Evolutionary conservation across 1,139 yeast species (phyloP), one percentile per base, ranked within the genome.

Genomic region (Protomyces lactucae-debilis): DNA sequence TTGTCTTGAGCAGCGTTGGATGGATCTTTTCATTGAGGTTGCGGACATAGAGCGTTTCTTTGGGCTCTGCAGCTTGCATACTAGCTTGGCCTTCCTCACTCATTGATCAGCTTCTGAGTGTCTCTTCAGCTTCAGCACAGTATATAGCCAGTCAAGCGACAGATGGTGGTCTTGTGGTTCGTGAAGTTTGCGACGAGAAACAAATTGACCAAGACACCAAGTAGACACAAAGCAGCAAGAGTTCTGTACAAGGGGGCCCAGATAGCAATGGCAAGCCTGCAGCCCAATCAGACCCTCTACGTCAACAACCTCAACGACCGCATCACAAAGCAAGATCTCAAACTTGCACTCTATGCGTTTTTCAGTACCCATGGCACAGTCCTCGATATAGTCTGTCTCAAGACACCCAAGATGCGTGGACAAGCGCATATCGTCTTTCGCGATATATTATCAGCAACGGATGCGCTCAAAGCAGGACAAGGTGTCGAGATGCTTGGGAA

Each of bases 11-110:
- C 23, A 80, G 80, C 46, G 79, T 79, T 3, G 82, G 70, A 8
- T 86, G 81, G 18, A 87, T 82, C 69, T 83, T 83, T 70, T 90
- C 96, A 72, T 88, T 87, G 68, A 90, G 76, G 71, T 88, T 88
- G 69, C 87, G 80, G 45, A 88, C 73, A 72, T 88, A 88, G 46
- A 85, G 64, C 18, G 73, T 71, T 36, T 53, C 57, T 12, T 37
- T 37, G 43, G 43, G 43, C 1, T 1, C 32, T 28, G 32, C 32
- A 28, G 8, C 5, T 28, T 28, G 32, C 32, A 28, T 28, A 28
- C 32, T 28, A 28, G 32, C 32, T 28, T 28, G 32, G 8, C 32
- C 32, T 28, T 28, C 32, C 8, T 28, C 8, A 6, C 32, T 28
- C 32, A 28, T 28, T 28, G 32, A 28, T 4, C 9, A 37, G 14